Base-by-base conservation (phyloP, 371 early-diverging fungal genomes). In the Parasitella parasitica region DNA sequence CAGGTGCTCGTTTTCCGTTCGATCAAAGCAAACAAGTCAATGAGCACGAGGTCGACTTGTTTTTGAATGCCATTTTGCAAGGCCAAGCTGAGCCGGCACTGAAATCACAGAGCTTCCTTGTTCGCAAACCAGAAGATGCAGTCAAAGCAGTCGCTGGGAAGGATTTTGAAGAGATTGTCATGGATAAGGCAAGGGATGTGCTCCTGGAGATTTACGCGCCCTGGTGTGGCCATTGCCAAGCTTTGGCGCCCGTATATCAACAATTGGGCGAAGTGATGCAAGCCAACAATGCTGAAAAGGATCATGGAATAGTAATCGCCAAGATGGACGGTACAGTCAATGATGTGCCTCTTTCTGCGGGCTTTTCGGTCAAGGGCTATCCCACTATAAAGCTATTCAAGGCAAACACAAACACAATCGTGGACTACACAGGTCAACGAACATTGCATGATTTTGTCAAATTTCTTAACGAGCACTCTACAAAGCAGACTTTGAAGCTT, bases 241-340 rank as follows among this genome's bases (percentile, higher is more conserved):
- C 77, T 0, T 78, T 96, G 61, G 90, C 88, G 4, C 94, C 94
- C 2, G 71, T 77, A 13, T 94, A 89, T 84, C 84, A 83, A 18
- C 73, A 86, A 39, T 66, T 95, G 32, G 91, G 86, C 26, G 66
- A 70, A 15, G 57, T 59, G 5, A 57, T 89, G 62, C 73, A 84
- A 59, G 85, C 4, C 0, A 28, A 30, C 39, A 30, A 63, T 54
- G 53, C 52, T 18, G 55, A 70, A 32, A 20, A 38, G 12, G 74
- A 81, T 69, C 64, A 77, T 62, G 72, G 69, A 58, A 72, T 91
- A 54, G 78, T 88, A 27, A 88, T 96, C 53, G 94, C 94, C 73
- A 95, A 95, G 84, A 87, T 96, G 88, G 96, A 96, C 70, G 94
- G 87, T 61, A 91, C 92, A 26, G 89, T 84, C 56, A 96, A 96